Conservation (phyloP, 805 yeast species). For the Diddensiella transvaalensis region DNA sequence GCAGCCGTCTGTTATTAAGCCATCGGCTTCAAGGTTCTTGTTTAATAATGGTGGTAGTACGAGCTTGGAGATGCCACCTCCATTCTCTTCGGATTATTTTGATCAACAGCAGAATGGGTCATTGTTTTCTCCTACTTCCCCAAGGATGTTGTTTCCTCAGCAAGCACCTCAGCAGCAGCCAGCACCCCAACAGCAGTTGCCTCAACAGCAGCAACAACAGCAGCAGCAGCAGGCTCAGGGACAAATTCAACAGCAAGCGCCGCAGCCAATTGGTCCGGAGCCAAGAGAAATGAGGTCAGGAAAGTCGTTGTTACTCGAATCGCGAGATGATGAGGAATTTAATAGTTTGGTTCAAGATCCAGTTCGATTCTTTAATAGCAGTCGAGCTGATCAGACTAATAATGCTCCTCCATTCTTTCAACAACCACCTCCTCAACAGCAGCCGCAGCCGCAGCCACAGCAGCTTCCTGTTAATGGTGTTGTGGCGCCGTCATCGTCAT, state of each 20-base stretch:
- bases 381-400: not conserved
- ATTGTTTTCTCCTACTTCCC: slow-evolving; percentile 27
- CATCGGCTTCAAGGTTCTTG: slow-evolving; percentile 11
- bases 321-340: slow-evolving; percentile 32
- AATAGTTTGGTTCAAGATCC: slow-evolving; percentile 32
- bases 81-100: slow-evolving; percentile 11
- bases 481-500: slow-evolving; percentile 1
- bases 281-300: slow-evolving; percentile 21
- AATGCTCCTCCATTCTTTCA: not conserved
- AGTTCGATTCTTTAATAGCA: slow-evolving; percentile 27
- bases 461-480: not conserved
- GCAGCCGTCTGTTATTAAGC: slow-evolving; percentile 2
- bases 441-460: slow-evolving; percentile 7
- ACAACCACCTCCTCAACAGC: slow-evolving; percentile 3
- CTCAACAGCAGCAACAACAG: not conserved
- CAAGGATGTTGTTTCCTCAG: slow-evolving; percentile 23
- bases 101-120: slow-evolving; percentile 9
- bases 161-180: not conserved
- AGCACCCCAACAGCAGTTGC: slow-evolving; percentile 1
- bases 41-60: slow-evolving; percentile 7
- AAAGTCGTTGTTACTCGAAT: slow-evolving; percentile 30
- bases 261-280: not conserved
- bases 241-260: not conserved
- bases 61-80: slow-evolving; percentile 18
- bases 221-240: not conserved